Evolutionary conservation across 1,139 yeast species (phyloP), one percentile per base, ranked within the genome.

Genomic region (Yamadazyma spencermartinsiae): DNA sequence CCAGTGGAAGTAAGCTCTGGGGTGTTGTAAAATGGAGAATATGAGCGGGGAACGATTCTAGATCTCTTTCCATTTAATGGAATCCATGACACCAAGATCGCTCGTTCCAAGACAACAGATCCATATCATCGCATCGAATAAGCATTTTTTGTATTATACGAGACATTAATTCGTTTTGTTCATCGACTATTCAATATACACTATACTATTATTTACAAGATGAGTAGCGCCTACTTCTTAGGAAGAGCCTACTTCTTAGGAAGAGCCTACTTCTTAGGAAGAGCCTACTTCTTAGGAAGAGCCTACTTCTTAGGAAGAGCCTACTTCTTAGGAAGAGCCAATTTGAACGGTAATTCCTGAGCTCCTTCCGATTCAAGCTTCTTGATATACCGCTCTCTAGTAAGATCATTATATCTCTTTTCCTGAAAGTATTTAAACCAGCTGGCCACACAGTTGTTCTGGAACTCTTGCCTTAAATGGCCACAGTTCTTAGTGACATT

Each of bases 31-130:
- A 71, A 73, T 31, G 96, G 95, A 1, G 84, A 80, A 39, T 86
- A 80, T 54, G 90, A 84, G 56, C 85, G 95, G 88, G 86, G 89
- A 0, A 74, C 80, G 0, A 61, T 85, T 2, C 68, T 86, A 45
- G 95, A 86, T 44, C 74, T 72, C 20, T 43, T 55, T 15, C 56
- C 52, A 31, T 52, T 48, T 37, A 33, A 10, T 31, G 50, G 49
- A 31, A 46, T 36, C 15, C 34, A 12, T 44, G 42, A n/a, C 40
- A 21, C 56, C 31, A 40, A 59, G 31, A 45, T 60, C 1, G n/a
- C n/a, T n/a, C 29, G 56, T 59, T 13, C 59, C 61, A 12, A 49
- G 65, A 35, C 71, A 68, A 35, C 71, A 74, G 2, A 45, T 68
- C 13, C 54, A 54, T 43, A 58, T 69, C 32, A 44, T 51, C 25